A percentile compares a stretch with the other conserved stretches of the same genome.
phyloP scores from a whole-genome alignment of 2,329 filamentous ascomycete genomes.

The Rhinocladiella similis region DNA sequence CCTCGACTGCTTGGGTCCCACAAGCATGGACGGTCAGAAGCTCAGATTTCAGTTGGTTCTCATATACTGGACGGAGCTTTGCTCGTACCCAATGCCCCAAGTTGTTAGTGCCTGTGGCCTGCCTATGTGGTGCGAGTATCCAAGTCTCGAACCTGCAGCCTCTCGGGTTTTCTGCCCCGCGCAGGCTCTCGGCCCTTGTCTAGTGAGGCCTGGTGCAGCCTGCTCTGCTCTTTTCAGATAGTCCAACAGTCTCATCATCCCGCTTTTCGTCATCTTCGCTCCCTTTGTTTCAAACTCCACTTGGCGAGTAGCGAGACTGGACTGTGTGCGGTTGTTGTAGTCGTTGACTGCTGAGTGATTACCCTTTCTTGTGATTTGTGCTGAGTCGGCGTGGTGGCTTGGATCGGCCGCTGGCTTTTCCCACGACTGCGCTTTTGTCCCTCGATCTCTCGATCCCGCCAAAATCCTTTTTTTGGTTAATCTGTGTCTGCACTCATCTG shows the following conservation, averaged over 20 bases:
- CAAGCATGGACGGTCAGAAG: not conserved
- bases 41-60: not conserved
- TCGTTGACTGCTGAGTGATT: conserved; percentile 1
- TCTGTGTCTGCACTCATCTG: not conserved
- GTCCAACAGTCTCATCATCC: not conserved
- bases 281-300: not conserved
- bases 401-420: not conserved
- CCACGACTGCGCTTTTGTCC: not conserved
- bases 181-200: not conserved
- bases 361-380: not conserved
- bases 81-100: not conserved
- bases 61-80: too few species aligned
- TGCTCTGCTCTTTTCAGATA: not conserved
- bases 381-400: not conserved
- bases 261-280: not conserved
- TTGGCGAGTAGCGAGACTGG: not conserved
- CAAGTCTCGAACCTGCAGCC: not conserved
- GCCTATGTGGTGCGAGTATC: not conserved
- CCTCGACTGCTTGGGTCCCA: not conserved
- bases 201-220: too few species aligned
- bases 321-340: not conserved
- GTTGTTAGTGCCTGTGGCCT: not conserved
- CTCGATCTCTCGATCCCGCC: not conserved
- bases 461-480: not conserved
- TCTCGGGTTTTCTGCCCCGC: not conserved